phyloP scores from a whole-genome alignment of 2,329 filamentous ascomycete genomes.

The Xylaria sp. region DNA sequence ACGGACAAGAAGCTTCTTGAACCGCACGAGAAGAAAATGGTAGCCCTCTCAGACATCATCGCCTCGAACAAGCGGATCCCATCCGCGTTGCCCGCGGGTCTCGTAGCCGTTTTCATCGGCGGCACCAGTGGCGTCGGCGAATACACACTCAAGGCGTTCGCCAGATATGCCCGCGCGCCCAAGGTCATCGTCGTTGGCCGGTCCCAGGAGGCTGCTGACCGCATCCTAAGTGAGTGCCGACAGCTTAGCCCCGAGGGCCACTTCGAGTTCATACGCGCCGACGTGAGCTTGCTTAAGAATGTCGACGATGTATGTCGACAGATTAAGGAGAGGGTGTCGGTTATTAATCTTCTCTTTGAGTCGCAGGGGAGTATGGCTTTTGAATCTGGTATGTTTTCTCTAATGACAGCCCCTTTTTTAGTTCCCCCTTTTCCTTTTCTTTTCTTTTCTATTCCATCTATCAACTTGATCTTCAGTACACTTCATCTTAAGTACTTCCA shows the following conservation, averaged over 20 bases:
- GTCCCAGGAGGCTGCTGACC: conserved; percentile 53
- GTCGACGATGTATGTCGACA: conserved; percentile 62
- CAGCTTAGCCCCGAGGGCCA: conserved; percentile 57
- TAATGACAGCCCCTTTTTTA: not conserved
- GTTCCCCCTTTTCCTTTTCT: too few relatives aligned
- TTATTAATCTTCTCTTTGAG: conserved; percentile 64
- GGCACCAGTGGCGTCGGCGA: conserved; percentile 64
- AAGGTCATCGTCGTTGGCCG: conserved; percentile 62
- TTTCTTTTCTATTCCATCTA: too few relatives aligned
- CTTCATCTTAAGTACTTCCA: too few relatives aligned
- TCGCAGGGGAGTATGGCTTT: conserved; percentile 33
- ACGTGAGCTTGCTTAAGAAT: conserved; percentile 58
- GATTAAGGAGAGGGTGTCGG: conserved; percentile 61
- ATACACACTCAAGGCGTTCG: conserved; percentile 58
- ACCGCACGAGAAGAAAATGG: conserved; percentile 19
- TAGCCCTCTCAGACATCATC: conserved; percentile 19
- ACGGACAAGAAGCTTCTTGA: not conserved
- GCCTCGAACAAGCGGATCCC: conserved; percentile 52
- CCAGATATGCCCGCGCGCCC: conserved; percentile 54
- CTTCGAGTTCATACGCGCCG: conserved; percentile 59
- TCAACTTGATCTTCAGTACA: too few relatives aligned
- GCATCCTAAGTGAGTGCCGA: conserved; percentile 57
- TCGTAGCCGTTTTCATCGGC: conserved; percentile 63
- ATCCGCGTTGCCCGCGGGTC: conserved; percentile 50
- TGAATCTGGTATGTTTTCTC: conserved; percentile 17